Evolutionary conservation across 352 stramenopile genomes (phyloP).

Genomic region (Plasmopara muralis): DNA sequence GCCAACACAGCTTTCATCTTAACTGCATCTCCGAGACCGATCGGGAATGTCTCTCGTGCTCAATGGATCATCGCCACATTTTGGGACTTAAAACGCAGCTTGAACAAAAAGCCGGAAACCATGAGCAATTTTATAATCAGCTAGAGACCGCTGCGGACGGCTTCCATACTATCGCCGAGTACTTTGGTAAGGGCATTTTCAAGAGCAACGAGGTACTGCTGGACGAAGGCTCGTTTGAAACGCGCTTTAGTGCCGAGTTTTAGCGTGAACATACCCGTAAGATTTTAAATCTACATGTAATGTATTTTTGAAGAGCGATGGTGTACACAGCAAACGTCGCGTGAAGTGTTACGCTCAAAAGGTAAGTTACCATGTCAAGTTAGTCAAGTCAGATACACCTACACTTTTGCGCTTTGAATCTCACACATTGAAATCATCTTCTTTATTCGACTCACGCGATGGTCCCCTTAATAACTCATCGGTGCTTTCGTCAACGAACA

Average conservation of each 20-base stretch:
- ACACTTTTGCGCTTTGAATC: too few species aligned
- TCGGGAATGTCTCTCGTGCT: conserved; percentile 84
- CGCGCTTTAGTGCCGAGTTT: conserved; percentile 81
- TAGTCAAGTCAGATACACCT: too few species aligned
- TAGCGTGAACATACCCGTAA: conserved; percentile 24
- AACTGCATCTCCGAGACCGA: conserved; percentile 88
- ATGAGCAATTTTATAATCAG: conserved; percentile 92
- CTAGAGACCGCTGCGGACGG: conserved; percentile 83
- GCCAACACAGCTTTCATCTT: conserved; percentile 86
- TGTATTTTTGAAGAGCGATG: too few species aligned
- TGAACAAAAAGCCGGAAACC: conserved; percentile 82
- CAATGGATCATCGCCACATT: conserved; percentile 80
- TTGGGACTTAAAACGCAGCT: conserved; percentile 82
- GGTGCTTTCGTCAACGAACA: too few species aligned
- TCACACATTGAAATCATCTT: too few species aligned
- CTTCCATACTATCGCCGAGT: conserved; percentile 87
- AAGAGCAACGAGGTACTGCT: conserved; percentile 65
- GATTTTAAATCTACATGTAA: background rate
- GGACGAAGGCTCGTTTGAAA: conserved; percentile 60
- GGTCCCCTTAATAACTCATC: too few species aligned
- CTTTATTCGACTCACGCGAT: too few species aligned
- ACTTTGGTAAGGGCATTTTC: conserved; percentile 92
- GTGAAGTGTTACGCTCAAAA: too few species aligned
- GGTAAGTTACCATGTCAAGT: too few species aligned
- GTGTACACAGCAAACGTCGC: too few species aligned